Percentiles rank a stretch among this genome's conserved stretches.
phyloP scores from a whole-genome alignment of 2,329 filamentous ascomycete genomes.

The Penicillium brevicompactum region DNA sequence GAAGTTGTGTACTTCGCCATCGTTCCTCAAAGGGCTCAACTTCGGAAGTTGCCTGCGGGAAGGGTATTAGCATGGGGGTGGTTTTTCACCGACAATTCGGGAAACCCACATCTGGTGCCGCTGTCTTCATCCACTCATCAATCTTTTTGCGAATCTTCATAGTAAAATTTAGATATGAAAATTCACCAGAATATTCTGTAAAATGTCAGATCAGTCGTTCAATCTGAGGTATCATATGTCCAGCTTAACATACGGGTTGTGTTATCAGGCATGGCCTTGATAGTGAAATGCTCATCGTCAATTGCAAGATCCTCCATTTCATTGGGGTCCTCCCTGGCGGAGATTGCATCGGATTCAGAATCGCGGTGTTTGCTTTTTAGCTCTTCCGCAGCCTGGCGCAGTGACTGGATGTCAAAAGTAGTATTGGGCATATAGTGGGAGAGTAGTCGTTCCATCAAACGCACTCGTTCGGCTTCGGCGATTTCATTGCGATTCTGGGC shows the following conservation, averaged over 20 bases:
- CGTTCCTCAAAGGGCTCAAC: conserved; percentile 44
- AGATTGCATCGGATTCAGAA: conserved; percentile 33
- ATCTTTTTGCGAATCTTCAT: conserved; percentile 47
- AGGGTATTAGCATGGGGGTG: conserved; percentile 8
- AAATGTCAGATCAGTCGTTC: background rate
- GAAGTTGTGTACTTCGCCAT: conserved; percentile 46
- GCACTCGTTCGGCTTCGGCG: conserved; percentile 39
- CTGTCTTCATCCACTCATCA: conserved; percentile 45
- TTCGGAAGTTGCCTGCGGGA: conserved; percentile 36
- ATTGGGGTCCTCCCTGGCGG: conserved; percentile 35
- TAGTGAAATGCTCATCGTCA: conserved; percentile 45
- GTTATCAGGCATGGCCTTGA: conserved; percentile 43
- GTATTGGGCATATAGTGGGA: conserved; percentile 51
- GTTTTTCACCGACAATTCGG: background rate
- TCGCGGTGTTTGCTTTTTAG: conserved; percentile 42
- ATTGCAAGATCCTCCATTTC: conserved; percentile 45
- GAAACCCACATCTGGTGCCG: conserved; percentile 36
- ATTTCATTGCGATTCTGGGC: conserved; percentile 38
- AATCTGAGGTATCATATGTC: background rate
- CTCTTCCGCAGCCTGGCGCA: conserved; percentile 48
- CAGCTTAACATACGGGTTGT: conserved; percentile 36
- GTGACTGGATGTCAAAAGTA: conserved; percentile 44
- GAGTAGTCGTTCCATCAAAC: conserved; percentile 53
- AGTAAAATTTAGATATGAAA: conserved; percentile 49
- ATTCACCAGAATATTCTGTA: conserved; percentile 49